Conservation (phyloP, 345 rosid genomes). For the Euphorbia lathyris region DNA sequence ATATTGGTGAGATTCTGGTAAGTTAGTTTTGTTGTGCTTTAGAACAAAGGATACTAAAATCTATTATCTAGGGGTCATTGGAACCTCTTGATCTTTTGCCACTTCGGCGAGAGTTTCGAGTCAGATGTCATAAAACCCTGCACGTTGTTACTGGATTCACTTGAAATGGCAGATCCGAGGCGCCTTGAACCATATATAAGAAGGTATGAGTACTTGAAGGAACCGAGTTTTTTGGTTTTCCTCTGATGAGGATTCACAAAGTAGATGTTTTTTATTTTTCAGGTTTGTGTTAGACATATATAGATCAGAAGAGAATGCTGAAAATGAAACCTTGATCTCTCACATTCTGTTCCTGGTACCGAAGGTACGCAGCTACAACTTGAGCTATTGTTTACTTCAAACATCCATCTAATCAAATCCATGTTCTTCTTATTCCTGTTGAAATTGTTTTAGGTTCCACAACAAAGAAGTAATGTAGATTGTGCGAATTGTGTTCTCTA, state of each 20-base stretch:
- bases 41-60: neutral
- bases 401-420: neutral
- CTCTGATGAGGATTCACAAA: too few relatives aligned
- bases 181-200: constrained; percentile 60
- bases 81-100: constrained; percentile 70
- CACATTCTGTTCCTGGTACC: constrained; percentile 55
- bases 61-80: constrained; percentile 53
- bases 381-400: neutral
- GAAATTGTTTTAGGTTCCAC: constrained; percentile 53
- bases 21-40: neutral
- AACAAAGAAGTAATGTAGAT: constrained; percentile 58
- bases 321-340: constrained; percentile 31
- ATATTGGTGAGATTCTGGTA: constrained; percentile 40
- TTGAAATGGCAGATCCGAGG: constrained; percentile 44
- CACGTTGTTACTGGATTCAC: constrained; percentile 68
- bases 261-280: constrained; percentile 4
- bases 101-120: constrained; percentile 49
- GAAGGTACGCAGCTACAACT: constrained; percentile 37
- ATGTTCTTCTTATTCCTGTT: neutral
- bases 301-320: constrained; percentile 50
- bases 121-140: constrained; percentile 44
- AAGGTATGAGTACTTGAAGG: constrained; percentile 30
- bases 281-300: constrained; percentile 66
- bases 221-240: neutral
- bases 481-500: constrained; percentile 73